phyloP scores from a whole-genome alignment of 345 rosid species.

The Camelina sativa region DNA sequence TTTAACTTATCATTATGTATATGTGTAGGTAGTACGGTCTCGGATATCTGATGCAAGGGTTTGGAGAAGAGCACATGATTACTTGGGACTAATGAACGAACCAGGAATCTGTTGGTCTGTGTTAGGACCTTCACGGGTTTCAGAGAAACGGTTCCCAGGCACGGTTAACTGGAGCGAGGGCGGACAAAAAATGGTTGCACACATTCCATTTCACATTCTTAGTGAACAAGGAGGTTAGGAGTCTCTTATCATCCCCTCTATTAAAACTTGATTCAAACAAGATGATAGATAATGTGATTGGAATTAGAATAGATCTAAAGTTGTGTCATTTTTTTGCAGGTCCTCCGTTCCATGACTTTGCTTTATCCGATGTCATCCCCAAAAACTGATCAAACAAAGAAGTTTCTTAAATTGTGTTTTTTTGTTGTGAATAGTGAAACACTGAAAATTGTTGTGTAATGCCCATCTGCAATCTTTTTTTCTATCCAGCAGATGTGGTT shows the following conservation, averaged over 20 bases:
- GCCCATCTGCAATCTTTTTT: conserved; percentile 10
- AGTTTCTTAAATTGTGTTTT: conserved; percentile 1
- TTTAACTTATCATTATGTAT: background rate
- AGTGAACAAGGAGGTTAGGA: conserved; percentile 75
- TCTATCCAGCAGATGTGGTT: conserved; percentile 6
- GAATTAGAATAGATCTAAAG: background rate
- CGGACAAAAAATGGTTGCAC: conserved; percentile 65
- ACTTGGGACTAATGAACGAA: conserved; percentile 81
- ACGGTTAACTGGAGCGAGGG: conserved; percentile 87
- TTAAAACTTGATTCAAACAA: background rate
- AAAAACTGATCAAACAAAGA: conserved; percentile 20
- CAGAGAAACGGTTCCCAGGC: conserved; percentile 63
- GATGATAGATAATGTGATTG: background rate
- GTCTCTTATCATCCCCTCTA: conserved; percentile 1
- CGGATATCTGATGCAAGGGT: conserved; percentile 83
- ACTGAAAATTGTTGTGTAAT: background rate
- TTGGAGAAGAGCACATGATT: conserved; percentile 84
- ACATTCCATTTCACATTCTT: conserved; percentile 85
- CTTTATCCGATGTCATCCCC: conserved; percentile 68
- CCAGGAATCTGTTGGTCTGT: conserved; percentile 80
- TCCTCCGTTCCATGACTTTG: conserved; percentile 92
- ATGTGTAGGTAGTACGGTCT: conserved; percentile 77
- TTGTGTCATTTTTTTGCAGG: conserved; percentile 52
- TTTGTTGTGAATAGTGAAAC: conserved; percentile 32
- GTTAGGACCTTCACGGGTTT: conserved; percentile 70